These are phyloP conservation scores for Pythium sukuiense DNA, from an alignment of 352 stramenopile species.

Conservation along the genomic window DNA sequence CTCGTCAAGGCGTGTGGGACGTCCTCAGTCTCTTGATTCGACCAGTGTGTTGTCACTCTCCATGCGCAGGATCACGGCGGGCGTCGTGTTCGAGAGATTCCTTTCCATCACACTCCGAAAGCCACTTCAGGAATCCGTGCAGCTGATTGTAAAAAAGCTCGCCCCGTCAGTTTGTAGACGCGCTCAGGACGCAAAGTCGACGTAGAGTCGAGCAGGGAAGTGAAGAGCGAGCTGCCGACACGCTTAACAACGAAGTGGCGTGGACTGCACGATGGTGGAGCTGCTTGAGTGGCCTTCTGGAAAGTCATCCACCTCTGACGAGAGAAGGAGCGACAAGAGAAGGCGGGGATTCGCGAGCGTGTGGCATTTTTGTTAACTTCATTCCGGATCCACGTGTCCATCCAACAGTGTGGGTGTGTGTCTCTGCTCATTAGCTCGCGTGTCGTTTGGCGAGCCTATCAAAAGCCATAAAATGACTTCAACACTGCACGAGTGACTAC, in stretches of 20 bases:
- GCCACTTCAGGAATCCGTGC: neutral
- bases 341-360: no score
- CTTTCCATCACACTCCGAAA: neutral
- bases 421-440: neutral
- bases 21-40: neutral
- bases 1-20: neutral
- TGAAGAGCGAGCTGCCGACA: no score
- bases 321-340: no score
- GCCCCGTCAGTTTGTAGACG: neutral
- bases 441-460: constrained; percentile 1
- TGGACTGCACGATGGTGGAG: no score
- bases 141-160: neutral
- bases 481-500: constrained; percentile 33
- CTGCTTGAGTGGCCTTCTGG: no score
- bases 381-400: no score
- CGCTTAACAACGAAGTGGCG: no score
- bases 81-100: neutral
- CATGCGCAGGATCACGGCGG: neutral
- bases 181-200: neutral
- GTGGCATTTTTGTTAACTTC: no score
- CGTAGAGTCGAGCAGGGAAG: no score
- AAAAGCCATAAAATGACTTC: constrained; percentile 51
- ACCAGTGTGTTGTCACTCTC: neutral
- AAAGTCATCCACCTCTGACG: no score
- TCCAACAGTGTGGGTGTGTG: no score